phyloP scores from a whole-genome alignment of 2,329 filamentous ascomycete species.

The Chaetomiaceae sp. region DNA sequence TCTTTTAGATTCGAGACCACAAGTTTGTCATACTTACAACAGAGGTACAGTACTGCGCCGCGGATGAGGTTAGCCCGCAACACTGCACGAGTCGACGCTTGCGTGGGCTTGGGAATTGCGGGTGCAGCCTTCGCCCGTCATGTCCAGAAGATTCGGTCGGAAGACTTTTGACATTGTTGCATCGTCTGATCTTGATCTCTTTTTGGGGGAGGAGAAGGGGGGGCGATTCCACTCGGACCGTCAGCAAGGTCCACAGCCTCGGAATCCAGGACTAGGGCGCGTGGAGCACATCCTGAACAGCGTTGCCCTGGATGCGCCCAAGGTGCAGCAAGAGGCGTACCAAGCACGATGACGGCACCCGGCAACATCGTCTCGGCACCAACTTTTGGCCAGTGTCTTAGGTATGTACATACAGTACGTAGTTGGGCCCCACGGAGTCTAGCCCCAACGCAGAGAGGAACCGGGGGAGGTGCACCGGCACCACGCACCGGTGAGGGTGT shows the following conservation, averaged over 20 bases:
- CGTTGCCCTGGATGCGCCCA: neutral
- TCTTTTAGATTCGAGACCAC: constrained; percentile 7
- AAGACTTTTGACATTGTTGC: neutral
- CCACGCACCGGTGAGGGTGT: neutral
- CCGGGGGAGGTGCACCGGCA: constrained; percentile 9
- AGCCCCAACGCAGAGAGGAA: constrained; percentile 9
- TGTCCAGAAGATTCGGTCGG: neutral
- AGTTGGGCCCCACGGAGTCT: constrained; percentile 14
- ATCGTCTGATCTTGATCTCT: no score
- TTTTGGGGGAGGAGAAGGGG: neutral
- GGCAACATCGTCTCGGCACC: neutral
- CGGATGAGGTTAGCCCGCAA: neutral
- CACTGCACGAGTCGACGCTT: no score
- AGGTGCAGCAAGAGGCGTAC: neutral
- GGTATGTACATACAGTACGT: no score
- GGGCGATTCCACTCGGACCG: neutral
- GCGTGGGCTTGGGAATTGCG: no score
- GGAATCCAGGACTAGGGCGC: neutral
- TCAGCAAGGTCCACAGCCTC: neutral
- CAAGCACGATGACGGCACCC: constrained; percentile 15
- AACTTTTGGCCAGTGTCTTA: neutral
- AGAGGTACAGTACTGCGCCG: no score
- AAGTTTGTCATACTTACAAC: neutral
- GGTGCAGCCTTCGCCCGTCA: no score
- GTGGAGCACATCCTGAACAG: neutral